Conservation (phyloP, 2,329 filamentous ascomycete species). For the Pseudogymnoascus sp. region DNA sequence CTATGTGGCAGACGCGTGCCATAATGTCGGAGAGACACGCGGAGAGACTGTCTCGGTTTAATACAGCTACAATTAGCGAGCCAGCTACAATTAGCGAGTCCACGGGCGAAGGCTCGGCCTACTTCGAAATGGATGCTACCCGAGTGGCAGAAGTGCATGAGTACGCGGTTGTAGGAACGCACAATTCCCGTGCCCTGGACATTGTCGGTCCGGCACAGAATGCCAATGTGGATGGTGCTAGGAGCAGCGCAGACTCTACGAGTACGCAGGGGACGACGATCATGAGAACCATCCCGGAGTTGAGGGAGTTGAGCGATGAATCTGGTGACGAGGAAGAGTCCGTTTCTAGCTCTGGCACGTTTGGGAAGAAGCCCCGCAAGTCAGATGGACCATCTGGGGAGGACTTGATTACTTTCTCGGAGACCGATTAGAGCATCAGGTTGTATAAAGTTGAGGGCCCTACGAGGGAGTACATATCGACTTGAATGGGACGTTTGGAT, state of each 20-base stretch:
- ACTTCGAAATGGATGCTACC: background rate
- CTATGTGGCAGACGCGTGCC: constrained; percentile 47
- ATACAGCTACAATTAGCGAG: background rate
- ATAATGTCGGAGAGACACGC: constrained; percentile 47
- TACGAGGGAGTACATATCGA: background rate
- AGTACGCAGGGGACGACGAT: background rate
- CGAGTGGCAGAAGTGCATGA: background rate
- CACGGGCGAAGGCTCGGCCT: background rate
- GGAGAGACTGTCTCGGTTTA: constrained; percentile 25
- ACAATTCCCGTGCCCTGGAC: background rate
- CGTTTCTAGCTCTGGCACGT: background rate
- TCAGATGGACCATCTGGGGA: background rate
- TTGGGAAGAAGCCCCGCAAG: background rate
- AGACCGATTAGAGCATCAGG: background rate
- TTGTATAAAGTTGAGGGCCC: background rate
- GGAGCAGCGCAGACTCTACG: background rate
- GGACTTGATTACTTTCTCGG: background rate
- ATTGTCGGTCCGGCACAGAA: background rate
- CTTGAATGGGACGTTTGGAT: constrained; percentile 1
- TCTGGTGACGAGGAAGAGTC: background rate
- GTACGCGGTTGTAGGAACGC: background rate
- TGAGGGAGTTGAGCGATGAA: background rate
- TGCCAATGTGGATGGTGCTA: background rate
- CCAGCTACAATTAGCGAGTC: background rate
- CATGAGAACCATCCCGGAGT: background rate